phyloP scores from a whole-genome alignment of 805 yeast species.

The Metschnikowia shivogae region DNA sequence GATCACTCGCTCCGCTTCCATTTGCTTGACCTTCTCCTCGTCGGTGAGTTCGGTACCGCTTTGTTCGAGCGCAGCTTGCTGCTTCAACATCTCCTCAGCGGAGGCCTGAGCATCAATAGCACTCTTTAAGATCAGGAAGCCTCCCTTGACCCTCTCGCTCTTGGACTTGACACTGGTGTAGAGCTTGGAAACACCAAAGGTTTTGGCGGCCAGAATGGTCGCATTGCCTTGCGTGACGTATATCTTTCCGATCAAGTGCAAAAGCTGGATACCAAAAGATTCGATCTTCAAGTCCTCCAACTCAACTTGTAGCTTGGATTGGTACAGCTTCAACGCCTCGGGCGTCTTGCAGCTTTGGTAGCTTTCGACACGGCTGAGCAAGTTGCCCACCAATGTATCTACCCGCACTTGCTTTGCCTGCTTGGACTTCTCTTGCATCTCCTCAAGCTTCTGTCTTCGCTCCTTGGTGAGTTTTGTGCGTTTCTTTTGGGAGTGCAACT shows the following conservation, averaged over 20 bases:
- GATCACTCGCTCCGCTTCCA: constrained; percentile 74
- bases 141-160: constrained; percentile 77
- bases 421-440: constrained; percentile 53
- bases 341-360: constrained; percentile 57
- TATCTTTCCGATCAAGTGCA: constrained; percentile 77
- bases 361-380: constrained; percentile 46
- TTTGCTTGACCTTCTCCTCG: constrained; percentile 37
- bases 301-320: constrained; percentile 51
- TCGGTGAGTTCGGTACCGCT: constrained; percentile 29
- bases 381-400: constrained; percentile 45
- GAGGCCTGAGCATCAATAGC: constrained; percentile 86
- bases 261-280: constrained; percentile 87
- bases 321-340: constrained; percentile 57
- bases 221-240: constrained; percentile 75
- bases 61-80: constrained; percentile 50
- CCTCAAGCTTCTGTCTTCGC: constrained; percentile 46
- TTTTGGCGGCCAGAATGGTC: constrained; percentile 67
- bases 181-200: constrained; percentile 83
- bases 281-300: constrained; percentile 85
- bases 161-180: constrained; percentile 78
- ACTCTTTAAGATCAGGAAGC: constrained; percentile 73
- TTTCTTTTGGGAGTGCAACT: constrained; percentile 24
- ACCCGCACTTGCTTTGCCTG: constrained; percentile 47
- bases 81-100: constrained; percentile 61
- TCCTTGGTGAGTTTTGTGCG: constrained; percentile 30